phyloP scores from a whole-genome alignment of 2,329 filamentous ascomycete species.

The Zymoseptoria ardabiliae region DNA sequence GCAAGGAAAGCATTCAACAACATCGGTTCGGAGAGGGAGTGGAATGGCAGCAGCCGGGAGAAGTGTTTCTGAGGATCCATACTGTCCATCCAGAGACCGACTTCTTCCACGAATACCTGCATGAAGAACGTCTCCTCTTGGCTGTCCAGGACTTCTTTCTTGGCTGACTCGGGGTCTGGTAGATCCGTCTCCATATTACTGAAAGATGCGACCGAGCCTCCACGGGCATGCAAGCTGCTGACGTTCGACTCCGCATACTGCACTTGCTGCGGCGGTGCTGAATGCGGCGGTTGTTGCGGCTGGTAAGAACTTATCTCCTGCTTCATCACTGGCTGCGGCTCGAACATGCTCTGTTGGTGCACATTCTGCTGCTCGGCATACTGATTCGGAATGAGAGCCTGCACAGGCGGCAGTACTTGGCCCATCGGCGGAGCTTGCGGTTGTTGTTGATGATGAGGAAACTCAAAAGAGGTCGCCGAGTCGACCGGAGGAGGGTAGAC shows the following conservation, averaged over 20 bases:
- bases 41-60: conserved; percentile 72
- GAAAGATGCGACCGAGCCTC: conserved; percentile 26
- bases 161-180: conserved; percentile 37
- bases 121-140: conserved; percentile 80
- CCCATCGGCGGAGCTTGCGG: conserved; percentile 4
- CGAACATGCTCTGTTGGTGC: neutral
- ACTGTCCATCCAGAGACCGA: conserved; percentile 90
- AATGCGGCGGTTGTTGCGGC: conserved; percentile 13
- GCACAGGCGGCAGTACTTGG: conserved; percentile 7
- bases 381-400: conserved; percentile 40
- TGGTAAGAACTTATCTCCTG: conserved; percentile 22
- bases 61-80: conserved; percentile 81
- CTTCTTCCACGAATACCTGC: conserved; percentile 86
- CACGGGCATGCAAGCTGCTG: conserved; percentile 14
- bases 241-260: conserved; percentile 18
- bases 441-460: conserved; percentile 26
- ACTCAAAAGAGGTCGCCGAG: conserved; percentile 24
- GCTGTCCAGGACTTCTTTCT: conserved; percentile 59
- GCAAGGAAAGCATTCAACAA: conserved; percentile 81
- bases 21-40: conserved; percentile 77
- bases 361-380: neutral
- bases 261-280: conserved; percentile 19
- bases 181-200: conserved; percentile 30
- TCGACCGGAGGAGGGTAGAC: conserved; percentile 15
- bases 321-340: neutral